Conservation (phyloP, 345 rosid genomes). For the Balakata baccata region DNA sequence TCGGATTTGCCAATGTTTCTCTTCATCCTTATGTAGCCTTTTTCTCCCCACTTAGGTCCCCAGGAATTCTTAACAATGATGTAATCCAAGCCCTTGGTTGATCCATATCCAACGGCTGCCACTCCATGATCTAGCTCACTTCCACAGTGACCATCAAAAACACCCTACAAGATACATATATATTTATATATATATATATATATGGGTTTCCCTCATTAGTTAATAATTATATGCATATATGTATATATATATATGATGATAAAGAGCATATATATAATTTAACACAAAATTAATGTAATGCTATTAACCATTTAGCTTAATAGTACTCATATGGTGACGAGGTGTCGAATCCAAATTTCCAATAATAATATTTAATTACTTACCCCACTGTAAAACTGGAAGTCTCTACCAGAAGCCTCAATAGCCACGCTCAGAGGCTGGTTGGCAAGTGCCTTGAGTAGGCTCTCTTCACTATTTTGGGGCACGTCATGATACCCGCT, state of each 20-base stretch:
- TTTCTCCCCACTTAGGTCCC: conserved; percentile 36
- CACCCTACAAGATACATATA: conserved; percentile 21
- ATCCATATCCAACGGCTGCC: conserved; percentile 33
- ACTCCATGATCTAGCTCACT: conserved; percentile 29
- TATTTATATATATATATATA: background rate
- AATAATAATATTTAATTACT: background rate
- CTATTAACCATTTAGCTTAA: too few relatives aligned
- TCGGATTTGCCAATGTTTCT: conserved; percentile 28
- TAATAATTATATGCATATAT: background rate
- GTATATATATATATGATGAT: too few relatives aligned
- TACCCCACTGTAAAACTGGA: conserved; percentile 37
- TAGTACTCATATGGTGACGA: too few relatives aligned
- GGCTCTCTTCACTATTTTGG: conserved; percentile 26
- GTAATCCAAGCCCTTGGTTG: conserved; percentile 26
- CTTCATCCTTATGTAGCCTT: conserved; percentile 30
- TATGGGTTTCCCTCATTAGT: background rate
- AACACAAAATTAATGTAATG: too few relatives aligned
- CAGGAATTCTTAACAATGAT: conserved; percentile 31
- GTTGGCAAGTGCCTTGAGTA: conserved; percentile 30
- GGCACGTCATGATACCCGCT: conserved; percentile 33
- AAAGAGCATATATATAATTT: too few relatives aligned
- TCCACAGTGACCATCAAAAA: conserved; percentile 33
- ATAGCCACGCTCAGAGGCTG: conserved; percentile 35
- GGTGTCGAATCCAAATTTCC: too few relatives aligned
- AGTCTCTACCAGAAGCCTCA: conserved; percentile 34